Conservation (phyloP, 2,329 filamentous ascomycete genomes). For the Monilinia fructicola region DNA sequence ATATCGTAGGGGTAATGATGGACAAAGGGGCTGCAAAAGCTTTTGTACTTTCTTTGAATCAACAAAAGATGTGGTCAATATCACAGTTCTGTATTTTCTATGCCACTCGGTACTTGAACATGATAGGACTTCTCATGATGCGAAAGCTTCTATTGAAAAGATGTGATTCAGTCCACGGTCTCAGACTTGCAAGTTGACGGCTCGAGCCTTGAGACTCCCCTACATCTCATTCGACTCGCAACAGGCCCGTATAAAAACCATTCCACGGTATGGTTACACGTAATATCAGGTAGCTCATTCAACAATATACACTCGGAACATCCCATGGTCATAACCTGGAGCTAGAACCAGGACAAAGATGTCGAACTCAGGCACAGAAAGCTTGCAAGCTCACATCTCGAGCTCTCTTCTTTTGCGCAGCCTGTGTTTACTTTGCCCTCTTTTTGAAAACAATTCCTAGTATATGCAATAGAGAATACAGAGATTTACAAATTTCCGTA, state of each 20-base stretch:
- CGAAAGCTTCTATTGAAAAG: background rate
- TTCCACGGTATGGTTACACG: background rate
- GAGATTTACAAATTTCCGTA: background rate
- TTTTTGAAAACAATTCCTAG: background rate
- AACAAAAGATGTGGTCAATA: background rate
- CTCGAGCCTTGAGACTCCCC: background rate
- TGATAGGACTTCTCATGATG: background rate
- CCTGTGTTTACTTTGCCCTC: no score
- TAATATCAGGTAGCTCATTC: background rate
- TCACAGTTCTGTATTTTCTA: background rate
- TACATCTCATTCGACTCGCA: background rate
- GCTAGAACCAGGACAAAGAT: background rate
- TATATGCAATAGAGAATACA: background rate
- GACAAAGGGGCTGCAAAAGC: background rate
- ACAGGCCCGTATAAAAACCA: background rate
- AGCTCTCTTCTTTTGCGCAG: background rate
- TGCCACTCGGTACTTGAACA: slow-evolving; percentile 1
- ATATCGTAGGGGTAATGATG: background rate
- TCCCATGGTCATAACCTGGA: background rate
- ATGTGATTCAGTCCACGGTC: background rate
- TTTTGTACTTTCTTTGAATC: background rate
- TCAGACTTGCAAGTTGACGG: background rate
- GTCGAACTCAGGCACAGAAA: background rate
- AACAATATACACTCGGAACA: background rate
- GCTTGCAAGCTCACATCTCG: background rate